Conservation (phyloP, 306 rosid species). For the Quercus berberidifolia region DNA sequence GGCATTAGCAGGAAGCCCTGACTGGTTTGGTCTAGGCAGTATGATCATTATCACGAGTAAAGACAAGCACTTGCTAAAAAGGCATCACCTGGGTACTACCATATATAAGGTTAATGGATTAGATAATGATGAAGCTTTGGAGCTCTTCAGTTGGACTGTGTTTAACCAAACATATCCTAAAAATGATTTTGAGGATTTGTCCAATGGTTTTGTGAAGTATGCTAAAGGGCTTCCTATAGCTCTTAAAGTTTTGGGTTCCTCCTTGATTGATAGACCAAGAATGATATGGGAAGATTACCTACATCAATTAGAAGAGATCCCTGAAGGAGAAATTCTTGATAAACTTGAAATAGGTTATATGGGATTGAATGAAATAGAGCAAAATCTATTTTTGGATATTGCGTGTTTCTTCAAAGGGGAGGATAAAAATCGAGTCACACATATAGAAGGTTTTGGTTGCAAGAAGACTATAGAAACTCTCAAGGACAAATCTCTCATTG, state of each 20-base stretch:
- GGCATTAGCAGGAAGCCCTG: not conserved
- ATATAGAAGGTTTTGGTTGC: not conserved
- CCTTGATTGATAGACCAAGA: not conserved
- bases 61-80: not conserved
- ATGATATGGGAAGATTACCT: slow-evolving; percentile 14
- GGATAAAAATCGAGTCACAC: slow-evolving; percentile 1
- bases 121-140: slow-evolving; percentile 3
- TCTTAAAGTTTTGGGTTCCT: slow-evolving; percentile 21
- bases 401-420: slow-evolving; percentile 26
- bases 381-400: slow-evolving; percentile 22
- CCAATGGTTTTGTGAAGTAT: not conserved
- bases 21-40: not conserved
- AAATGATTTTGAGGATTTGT: slow-evolving; percentile 1
- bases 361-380: not conserved
- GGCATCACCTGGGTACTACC: not conserved
- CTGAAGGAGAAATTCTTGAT: not conserved
- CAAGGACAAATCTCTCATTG: slow-evolving; percentile 15
- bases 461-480: slow-evolving; percentile 9
- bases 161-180: not conserved
- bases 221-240: slow-evolving; percentile 30
- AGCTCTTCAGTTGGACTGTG: slow-evolving; percentile 15
- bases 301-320: not conserved
- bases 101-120: not conserved
- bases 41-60: not conserved
- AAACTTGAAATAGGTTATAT: slow-evolving; percentile 13